Base-by-base conservation (phyloP, 805 yeast genomes). In the Geotrichum ghanense region DNA sequence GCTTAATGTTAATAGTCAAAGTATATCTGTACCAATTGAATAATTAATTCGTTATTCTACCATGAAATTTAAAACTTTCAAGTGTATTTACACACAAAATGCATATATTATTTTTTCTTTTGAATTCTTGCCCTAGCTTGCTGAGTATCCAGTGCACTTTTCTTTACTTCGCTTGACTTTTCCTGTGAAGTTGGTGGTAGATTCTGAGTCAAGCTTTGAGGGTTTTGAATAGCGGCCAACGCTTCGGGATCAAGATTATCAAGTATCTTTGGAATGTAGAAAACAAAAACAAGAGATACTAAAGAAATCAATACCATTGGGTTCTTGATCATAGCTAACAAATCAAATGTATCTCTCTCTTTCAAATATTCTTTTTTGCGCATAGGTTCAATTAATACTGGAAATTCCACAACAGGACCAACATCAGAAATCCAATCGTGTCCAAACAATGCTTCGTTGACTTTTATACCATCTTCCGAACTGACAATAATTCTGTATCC, bases 271-370 rank as follows among this genome's bases (percentile, higher is more conserved):
- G 70, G 70, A 42, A 66, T 41, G 12, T 54, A 56, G 14, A 62
- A 51, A 17, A 65, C 66, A 50, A 64, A 48, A 9, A 53, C 58
- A 43, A 66, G 50, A 7, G 66, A 55, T 1, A 47, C 60, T 22
- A 66, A 42, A 10, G 63, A 53, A 53, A 66, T 48, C 31, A 62
- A 49, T 51, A 66, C 63, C 58, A 63, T 63, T 9, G 69, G 69
- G 47, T 57, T 58, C 50, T 56, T 56, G 51, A 66, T 26, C 54
- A 65, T 58, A 24, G 48, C 48, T 34, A 58, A 41, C 10, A 64
- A 41, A 37, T 61, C 59, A 50, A 61, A 61, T 21, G 51, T 53
- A 22, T 59, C 60, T 10, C 65, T 53, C 17, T 41, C 44, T 25
- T 54, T 45, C 12, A 52, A 42, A 44, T 63, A 66, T 6, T 50